Evolutionary conservation across 1,284 basidiomycete genomes (phyloP), one percentile per base, ranked within the genome.

Genomic region (Sporisorium graminicola): DNA sequence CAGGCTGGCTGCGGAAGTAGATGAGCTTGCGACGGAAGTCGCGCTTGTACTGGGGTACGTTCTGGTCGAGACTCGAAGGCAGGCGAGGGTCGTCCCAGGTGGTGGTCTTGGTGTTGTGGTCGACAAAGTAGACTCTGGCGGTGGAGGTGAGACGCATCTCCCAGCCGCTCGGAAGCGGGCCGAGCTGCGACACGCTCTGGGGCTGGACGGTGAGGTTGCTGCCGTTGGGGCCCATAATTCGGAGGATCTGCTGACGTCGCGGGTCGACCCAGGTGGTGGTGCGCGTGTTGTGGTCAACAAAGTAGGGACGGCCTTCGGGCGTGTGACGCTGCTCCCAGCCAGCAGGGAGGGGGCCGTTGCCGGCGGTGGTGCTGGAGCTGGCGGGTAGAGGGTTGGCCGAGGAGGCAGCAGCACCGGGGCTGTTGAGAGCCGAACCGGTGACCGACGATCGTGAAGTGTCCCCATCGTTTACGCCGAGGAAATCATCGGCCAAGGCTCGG

Each of bases 261-360:
- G 97, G 97, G 86, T 99, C 97, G 33, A 94, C 94, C 96, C 96
- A 99, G 24, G 96, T 98, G 18, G 96, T 98, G 37, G 95, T 97
- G 27, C 97, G 91, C 0, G 94, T 95, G 85, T 94, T 94, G 88
- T 97, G 94, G 83, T 83, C 83, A 37, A 99, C 95, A 85, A 97
- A 98, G 88, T 98, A 99, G 1, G 96, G 94, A 52, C 97, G 90
- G 6, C 96, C 96, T 87, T 98, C 95, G n/a, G 95, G 92, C 1
- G 95, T 98, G 83, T 94, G 92, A 43, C 96, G 91, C 87, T 99
- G 96, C 87, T 99, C 97, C 97, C 97, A 99, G 18, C 96, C 97
- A 20, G 94, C 90, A 0, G 96, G 97, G 6, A 99, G 89, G 18
- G 91, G 91, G 0, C 94, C 94, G 2, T 90, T 88, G 9, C 93